Evolutionary conservation across 176 grass and related monocot genomes (phyloP).

Genomic region (Poa annua): DNA sequence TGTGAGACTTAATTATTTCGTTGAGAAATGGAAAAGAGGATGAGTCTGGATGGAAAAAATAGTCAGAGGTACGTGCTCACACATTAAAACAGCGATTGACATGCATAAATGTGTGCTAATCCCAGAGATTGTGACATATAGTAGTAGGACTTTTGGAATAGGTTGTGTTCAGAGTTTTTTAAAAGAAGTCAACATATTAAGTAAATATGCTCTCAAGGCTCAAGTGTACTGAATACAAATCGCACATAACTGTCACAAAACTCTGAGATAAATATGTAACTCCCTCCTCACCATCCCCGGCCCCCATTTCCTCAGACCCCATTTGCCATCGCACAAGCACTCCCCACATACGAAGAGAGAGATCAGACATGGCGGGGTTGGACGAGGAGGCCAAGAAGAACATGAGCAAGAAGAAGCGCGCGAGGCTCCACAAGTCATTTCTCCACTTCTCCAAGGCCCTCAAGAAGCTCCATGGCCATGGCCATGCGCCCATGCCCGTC

Average conservation of each 20-base stretch:
- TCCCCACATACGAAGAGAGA: neutral
- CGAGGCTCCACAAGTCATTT: neutral
- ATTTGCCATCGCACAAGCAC: neutral
- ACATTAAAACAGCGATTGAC: neutral
- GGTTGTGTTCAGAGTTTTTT: neutral
- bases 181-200: constrained; percentile 7
- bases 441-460: constrained; percentile 26
- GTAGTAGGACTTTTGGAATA: neutral
- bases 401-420: neutral
- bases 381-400: neutral
- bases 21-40: neutral
- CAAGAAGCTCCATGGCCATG: constrained; percentile 23
- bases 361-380: neutral
- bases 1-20: neutral
- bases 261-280: neutral
- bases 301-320: neutral
- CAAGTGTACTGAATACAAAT: neutral
- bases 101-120: neutral
- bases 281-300: neutral
- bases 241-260: neutral
- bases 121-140: neutral
- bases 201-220: neutral
- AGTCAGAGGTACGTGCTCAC: neutral
- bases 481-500: constrained; percentile 1
- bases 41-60: neutral